Evolutionary conservation across 2,329 filamentous ascomycete genomes (phyloP), one percentile per base, ranked within the genome.

Genomic region (Trichoderma breve): DNA sequence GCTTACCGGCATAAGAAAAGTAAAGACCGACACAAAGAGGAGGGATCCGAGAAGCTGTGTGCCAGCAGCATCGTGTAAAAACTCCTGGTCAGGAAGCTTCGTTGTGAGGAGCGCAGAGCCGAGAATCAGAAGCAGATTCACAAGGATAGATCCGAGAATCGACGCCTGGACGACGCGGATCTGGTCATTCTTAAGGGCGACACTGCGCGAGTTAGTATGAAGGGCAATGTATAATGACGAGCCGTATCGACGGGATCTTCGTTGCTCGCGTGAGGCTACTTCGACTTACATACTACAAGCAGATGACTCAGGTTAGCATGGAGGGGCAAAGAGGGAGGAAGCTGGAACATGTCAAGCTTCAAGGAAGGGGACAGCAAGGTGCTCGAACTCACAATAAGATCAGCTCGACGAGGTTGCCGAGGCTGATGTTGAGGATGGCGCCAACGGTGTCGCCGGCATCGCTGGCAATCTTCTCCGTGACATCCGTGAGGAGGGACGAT

Each of bases 161-260:
- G 92, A 93, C 7, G 92, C 92, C 79, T 94, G 91, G 21, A 94
- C 92, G 72, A 94, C 91, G 32, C 88, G 86, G 63, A 94, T 92
- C 77, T 94, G 90, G 78, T 92, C 85, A 80, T 85, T 83, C 60
- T 79, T 78, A 39, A 85, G 76, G 0, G 83, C 83, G 64, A 84
- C 90, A 74, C 89, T 91, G 18, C 11, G 14, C 53, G 8, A 8
- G 57, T 72, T 34, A 72, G 70, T 32, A 72, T 68, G 18, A 6
- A 24, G 21, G 11, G 4, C 12, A 53, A 26, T 14, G 34, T 51
- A 8, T n/a, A 51, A 30, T 12, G 28, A 7, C 62, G 26, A 32
- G 62, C 18, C 3, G 15, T 51, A 61, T 64, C 62, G 34, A 21
- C 2, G 24, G n/a, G 5, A 4, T 43, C n/a, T 26, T 28, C 2